These are phyloP conservation scores for Pseudopithomyces chartarum DNA, from an alignment of 2,329 filamentous ascomycete species.

Conservation along the genomic window DNA sequence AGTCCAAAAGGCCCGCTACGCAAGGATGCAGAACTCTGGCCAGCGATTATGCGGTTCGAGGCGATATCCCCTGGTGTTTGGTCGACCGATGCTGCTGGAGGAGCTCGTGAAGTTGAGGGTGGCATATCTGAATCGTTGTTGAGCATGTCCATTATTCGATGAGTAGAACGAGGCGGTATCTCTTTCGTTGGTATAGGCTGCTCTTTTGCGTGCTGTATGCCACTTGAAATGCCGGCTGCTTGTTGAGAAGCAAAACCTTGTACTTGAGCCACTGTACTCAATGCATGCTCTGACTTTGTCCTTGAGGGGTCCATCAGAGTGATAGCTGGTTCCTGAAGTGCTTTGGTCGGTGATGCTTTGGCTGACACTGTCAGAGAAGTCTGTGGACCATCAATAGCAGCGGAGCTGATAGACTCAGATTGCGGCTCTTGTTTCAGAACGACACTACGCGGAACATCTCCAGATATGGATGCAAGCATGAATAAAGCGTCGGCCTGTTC, in stretches of 20 bases:
- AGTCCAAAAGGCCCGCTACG: constrained; percentile 21
- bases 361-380: constrained; percentile 16
- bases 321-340: not conserved
- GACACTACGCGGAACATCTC: constrained; percentile 24
- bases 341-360: constrained; percentile 24
- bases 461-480: constrained; percentile 43
- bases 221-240: constrained; percentile 16
- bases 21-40: constrained; percentile 24
- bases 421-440: constrained; percentile 10
- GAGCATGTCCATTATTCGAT: constrained; percentile 45
- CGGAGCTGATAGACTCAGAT: constrained; percentile 5
- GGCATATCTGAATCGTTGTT: constrained; percentile 42
- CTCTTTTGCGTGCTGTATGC: constrained; percentile 9
- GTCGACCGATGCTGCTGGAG: constrained; percentile 22
- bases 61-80: constrained; percentile 16
- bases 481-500: constrained; percentile 49
- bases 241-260: constrained; percentile 9
- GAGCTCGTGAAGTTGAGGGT: constrained; percentile 24
- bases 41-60: constrained; percentile 15
- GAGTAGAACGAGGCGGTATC: constrained; percentile 35
- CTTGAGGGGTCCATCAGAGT: constrained; percentile 11
- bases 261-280: constrained; percentile 16
- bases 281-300: constrained; percentile 25
- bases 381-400: constrained; percentile 16
- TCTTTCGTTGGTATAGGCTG: constrained; percentile 22